phyloP scores from a whole-genome alignment of 805 yeast species.

The Myxozyma mucilagina region DNA sequence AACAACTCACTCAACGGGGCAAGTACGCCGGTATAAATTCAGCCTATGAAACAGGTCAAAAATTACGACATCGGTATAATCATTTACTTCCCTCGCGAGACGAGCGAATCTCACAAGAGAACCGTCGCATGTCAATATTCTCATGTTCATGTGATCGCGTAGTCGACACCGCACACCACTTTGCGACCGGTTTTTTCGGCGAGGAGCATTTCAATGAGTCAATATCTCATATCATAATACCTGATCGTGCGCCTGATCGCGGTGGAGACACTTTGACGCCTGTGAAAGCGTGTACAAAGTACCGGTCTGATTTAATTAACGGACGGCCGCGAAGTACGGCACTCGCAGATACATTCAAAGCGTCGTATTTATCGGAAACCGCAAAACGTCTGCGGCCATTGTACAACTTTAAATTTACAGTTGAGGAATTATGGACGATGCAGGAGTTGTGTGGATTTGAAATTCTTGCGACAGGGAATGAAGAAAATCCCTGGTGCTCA shows the following conservation, averaged over 20 bases:
- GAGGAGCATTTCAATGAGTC: not conserved
- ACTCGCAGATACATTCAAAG: constrained; percentile 6
- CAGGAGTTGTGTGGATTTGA: constrained; percentile 32
- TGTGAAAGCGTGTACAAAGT: constrained; percentile 21
- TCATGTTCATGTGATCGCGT: constrained; percentile 30
- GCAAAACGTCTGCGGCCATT: constrained; percentile 9
- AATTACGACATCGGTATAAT: constrained; percentile 8
- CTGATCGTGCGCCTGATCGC: constrained; percentile 18
- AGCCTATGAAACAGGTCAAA: constrained; percentile 13
- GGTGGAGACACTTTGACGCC: constrained; percentile 33
- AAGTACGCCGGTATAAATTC: constrained; percentile 14
- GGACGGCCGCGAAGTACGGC: constrained; percentile 14
- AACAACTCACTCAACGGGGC: constrained; percentile 22
- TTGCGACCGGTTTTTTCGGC: constrained; percentile 27
- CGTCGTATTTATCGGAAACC: constrained; percentile 6
- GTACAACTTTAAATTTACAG: constrained; percentile 11
- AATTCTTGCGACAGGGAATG: constrained; percentile 21
- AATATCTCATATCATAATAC: constrained; percentile 20
- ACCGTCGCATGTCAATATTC: constrained; percentile 15
- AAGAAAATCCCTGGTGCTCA: constrained; percentile 19
- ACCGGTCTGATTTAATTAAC: constrained; percentile 11
- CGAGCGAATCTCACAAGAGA: not conserved
- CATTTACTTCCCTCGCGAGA: constrained; percentile 1
- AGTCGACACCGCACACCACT: constrained; percentile 26
- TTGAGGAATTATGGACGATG: constrained; percentile 25